Percentiles rank a stretch among this genome's conserved stretches.
Evolutionary conservation across 2,329 filamentous ascomycete genomes (phyloP).

Genomic region (Xylariales sp.): DNA sequence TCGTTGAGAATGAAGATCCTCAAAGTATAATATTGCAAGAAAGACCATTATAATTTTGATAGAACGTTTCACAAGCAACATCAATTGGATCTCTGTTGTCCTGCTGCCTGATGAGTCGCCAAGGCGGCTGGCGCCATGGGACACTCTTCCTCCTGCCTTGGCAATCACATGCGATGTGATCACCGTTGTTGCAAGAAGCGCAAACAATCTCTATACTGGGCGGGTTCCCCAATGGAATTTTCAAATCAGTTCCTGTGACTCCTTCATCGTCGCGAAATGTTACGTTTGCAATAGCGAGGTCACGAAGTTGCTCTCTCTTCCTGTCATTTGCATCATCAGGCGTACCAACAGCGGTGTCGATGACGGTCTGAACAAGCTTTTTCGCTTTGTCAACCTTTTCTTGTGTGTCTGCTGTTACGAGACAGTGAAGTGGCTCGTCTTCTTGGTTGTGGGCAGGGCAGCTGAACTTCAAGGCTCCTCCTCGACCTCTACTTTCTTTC

Average conservation of each 20-base stretch:
- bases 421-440: constrained; percentile 74
- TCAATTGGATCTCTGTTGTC: no score
- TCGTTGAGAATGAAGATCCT: no score
- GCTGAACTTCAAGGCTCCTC: no score
- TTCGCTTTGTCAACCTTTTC: constrained; percentile 74
- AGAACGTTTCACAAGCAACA: no score
- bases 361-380: constrained; percentile 71
- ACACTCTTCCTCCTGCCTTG: neutral
- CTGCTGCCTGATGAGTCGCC: neutral
- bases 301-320: constrained; percentile 72
- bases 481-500: constrained; percentile 83
- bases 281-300: constrained; percentile 72
- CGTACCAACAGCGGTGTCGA: constrained; percentile 73
- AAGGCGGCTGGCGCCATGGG: neutral
- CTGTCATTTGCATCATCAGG: constrained; percentile 76
- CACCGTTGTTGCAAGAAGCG: constrained; percentile 1
- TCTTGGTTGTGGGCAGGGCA: constrained; percentile 69
- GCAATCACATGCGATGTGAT: constrained; percentile 2
- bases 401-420: constrained; percentile 78
- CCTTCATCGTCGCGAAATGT: constrained; percentile 73
- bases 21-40: no score
- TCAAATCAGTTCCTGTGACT: neutral
- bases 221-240: neutral
- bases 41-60: no score
- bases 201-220: neutral